Evolutionary conservation across 1,139 yeast genomes (phyloP), one percentile per base, ranked within the genome.

Genomic region (Yamadazyma pseudoaaseri): DNA sequence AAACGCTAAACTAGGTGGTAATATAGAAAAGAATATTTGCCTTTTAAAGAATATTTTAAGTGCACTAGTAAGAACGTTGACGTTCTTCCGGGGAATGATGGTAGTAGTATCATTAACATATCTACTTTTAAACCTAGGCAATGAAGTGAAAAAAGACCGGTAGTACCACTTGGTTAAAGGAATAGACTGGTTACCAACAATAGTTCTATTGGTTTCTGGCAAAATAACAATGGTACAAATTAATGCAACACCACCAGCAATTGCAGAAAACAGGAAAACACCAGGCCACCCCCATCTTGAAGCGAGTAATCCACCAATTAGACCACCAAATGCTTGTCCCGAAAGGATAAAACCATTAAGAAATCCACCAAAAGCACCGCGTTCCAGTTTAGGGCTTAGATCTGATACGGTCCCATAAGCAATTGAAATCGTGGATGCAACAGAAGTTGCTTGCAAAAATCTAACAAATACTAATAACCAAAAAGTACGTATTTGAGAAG

Each of bases 271-370:
- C 77, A 86, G 81, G 49, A 86, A 86, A 15, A 85, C 78, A 0
- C 86, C 79, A 39, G 87, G 67, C 94, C 95, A 86, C 9, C 75
- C 71, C 65, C 82, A 75, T 12, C 70, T 56, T 2, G 74, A 58
- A 2, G 80, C 73, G 23, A 86, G 54, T 0, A 72, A 76, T 6
- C 90, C 84, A 14, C 95, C 95, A 16, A 86, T 58, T 9, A 86
- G 58, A 0, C 94, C 87, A 5, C 95, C 90, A 40, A 84, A 65
- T 0, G 86, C 87, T 48, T 79, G 83, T 1, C 94, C 95, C 13
- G 83, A 49, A 6, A 83, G 65, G 3, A 80, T 73, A n/a, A 80
- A 59, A 0, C 94, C 94, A 11, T 74, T 57, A 2, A 76, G 71
- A 13, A 78, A 49, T 0, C 92, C 90, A 30, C 79, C 71, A 37